Evolutionary conservation across 345 rosid species (phyloP), one percentile per base, ranked within the genome.

Genomic region (Luvunga scandens): DNA sequence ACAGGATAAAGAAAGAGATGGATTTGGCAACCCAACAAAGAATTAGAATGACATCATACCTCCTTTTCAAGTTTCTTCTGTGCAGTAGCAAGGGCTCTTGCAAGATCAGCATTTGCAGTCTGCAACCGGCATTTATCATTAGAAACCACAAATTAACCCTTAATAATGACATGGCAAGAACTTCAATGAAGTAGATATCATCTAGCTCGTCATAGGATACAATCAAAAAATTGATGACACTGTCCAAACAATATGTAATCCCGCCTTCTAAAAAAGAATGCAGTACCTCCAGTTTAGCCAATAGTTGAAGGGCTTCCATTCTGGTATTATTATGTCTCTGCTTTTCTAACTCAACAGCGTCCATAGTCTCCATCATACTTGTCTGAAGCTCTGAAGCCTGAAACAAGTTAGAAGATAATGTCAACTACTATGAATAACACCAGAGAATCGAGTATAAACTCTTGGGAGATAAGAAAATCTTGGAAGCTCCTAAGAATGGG

Each of bases 301-400:
- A 84, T 66, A 90, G 89, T 62, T 91, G 36, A 65, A 93, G 87
- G 73, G 90, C 98, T 84, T 93, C 97, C 97, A 91, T 95, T 87
- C 98, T 92, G 73, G 99, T 95, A 76, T 89, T 91, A 71, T 93
- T 95, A 84, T 95, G 99, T 77, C 94, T 95, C 87, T 90, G 94
- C 84, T 95, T 93, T 85, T 95, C 98, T 81, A 89, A 56, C 38
- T 95, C 99, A 77, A 83, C 97, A 80, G 99, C 99, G 19, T 93
- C 94, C 91, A 95, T 88, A 57, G 92, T 93, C 87, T 93, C 96
- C 91, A 95, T 95, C 91, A 83, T 93, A 45, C 89, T 92, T 68
- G 94, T 88, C 85, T 95, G 99, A 82, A 95, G 89, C 73, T 95
- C 93, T 0, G 97, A 90, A 87, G 97, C 99, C 99, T 95, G 82